Evolutionary conservation across 805 yeast genomes (phyloP).

Genomic region (Saccharomycopsis guyanensis): DNA sequence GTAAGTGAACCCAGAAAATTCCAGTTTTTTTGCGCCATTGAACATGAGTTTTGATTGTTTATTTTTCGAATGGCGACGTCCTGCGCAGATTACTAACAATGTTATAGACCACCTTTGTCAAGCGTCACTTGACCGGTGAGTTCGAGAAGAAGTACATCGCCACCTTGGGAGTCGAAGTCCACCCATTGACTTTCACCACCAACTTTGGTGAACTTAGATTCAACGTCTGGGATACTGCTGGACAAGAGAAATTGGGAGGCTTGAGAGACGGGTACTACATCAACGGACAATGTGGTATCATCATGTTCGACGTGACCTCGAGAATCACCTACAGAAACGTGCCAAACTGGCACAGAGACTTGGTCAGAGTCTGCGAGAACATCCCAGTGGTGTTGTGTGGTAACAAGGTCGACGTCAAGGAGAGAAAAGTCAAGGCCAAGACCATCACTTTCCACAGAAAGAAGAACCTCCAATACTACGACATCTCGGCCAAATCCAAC

Average conservation of each 20-base stretch:
- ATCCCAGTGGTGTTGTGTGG: constrained; percentile 98
- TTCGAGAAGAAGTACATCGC: constrained; percentile 98
- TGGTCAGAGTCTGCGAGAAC: constrained; percentile 99
- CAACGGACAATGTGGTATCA: constrained; percentile 99
- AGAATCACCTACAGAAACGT: constrained; percentile 99
- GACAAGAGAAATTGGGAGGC: constrained; percentile 99
- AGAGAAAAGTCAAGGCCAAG: constrained; percentile 99
- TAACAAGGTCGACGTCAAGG: constrained; percentile 99
- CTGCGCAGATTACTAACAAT: constrained; percentile 1
- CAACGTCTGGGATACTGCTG: constrained; percentile 99
- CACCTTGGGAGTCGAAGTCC: constrained; percentile 99
- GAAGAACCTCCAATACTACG: constrained; percentile 99
- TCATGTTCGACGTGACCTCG: constrained; percentile 99
- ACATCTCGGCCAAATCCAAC: constrained; percentile 98
- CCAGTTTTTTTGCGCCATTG: background rate
- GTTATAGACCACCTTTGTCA: constrained; percentile 94
- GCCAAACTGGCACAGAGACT: constrained; percentile 99
- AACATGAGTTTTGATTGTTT: background rate
- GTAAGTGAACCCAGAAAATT: constrained; percentile 31
- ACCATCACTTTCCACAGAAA: constrained; percentile 99
- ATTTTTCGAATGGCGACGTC: background rate
- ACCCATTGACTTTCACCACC: constrained; percentile 96
- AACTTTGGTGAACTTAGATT: constrained; percentile 98
- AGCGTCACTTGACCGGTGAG: constrained; percentile 99
- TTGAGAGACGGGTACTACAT: constrained; percentile 99